Conservation (phyloP, 179 eudicot species). For the Silene coronaria region DNA sequence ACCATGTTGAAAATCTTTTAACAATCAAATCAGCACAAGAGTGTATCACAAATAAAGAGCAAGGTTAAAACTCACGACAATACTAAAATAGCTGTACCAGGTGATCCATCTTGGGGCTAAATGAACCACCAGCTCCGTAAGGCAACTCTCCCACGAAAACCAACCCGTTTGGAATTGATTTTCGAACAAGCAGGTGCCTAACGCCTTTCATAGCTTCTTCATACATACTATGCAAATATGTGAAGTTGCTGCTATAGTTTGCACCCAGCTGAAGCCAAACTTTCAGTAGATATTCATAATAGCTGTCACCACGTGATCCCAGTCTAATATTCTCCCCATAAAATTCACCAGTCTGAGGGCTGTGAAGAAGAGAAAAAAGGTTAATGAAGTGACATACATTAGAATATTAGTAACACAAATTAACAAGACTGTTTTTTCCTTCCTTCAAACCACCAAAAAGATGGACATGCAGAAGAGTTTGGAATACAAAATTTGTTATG, state of each 20-base stretch:
- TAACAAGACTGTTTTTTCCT: neutral
- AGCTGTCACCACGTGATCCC: constrained; percentile 99
- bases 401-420: neutral
- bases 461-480: neutral
- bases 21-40: neutral
- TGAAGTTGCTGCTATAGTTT: constrained; percentile 33
- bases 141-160: constrained; percentile 94
- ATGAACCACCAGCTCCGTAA: constrained; percentile 52
- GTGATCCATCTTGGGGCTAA: constrained; percentile 99
- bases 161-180: constrained; percentile 71
- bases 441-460: constrained; percentile 1
- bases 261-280: constrained; percentile 84
- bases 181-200: constrained; percentile 71
- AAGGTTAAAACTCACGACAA: constrained; percentile 2
- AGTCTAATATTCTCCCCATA: constrained; percentile 79
- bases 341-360: constrained; percentile 83
- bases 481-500: neutral
- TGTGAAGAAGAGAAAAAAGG: constrained; percentile 28
- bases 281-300: constrained; percentile 91
- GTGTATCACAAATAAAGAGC: neutral
- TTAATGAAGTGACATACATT: constrained; percentile 1
- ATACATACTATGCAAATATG: constrained; percentile 76
- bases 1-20: neutral
- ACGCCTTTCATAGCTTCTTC: constrained; percentile 95
- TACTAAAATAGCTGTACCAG: constrained; percentile 47